Evolutionary conservation across 164 flowering plant species (phyloP), one percentile per base, ranked within the genome.

Genomic region (Santalum album): DNA sequence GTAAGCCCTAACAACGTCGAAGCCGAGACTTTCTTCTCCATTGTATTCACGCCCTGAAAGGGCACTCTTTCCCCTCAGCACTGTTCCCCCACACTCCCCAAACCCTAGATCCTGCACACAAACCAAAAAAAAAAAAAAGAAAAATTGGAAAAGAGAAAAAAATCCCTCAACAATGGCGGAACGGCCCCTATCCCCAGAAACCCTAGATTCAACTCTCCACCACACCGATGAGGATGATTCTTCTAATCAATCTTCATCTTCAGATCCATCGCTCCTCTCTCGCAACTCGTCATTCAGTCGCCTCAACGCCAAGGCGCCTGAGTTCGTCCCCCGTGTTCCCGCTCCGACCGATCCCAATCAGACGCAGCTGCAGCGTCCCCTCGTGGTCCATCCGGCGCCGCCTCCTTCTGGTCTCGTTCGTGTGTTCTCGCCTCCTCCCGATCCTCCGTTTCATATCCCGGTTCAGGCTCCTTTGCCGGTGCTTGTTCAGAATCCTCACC

Each of bases 281-380:
- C 65, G 81, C 17, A 77, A 58, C 68, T 46, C 48, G 0, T 83
- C 95, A 2, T 67, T 70, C 46, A 81, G 84, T 51, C 71, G 77
- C 11, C 84, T 86, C 57, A 89, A 82, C 70, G 97, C 95, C 3
- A 65, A 65, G 56, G 91, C 95, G 10, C 87, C 97, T 0, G 95
- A 84, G 71, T 90, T 86, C 66, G 85, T 86, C 25, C 95, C 73
- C 2, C 71, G 69, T 15, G 51, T 46, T 48, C 4, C 46, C 60
- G 27, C 55, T 20, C 63, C 54, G 25, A 48, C 57, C 25, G 72
- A 62, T 53, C 68, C 42, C 35, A 69, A 48, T 44, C 70, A 48
- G 42, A 50, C 60, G 18, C 55, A 63, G 53, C 47, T 63, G 46
- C 54, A 54, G 52, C 51, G 62, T 19, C 59, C 73, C 16, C 67